A percentile compares a stretch with the other conserved stretches of the same genome.
phyloP scores from a whole-genome alignment of 2,329 filamentous ascomycete species.

The Coniochaeta ligniaria region DNA sequence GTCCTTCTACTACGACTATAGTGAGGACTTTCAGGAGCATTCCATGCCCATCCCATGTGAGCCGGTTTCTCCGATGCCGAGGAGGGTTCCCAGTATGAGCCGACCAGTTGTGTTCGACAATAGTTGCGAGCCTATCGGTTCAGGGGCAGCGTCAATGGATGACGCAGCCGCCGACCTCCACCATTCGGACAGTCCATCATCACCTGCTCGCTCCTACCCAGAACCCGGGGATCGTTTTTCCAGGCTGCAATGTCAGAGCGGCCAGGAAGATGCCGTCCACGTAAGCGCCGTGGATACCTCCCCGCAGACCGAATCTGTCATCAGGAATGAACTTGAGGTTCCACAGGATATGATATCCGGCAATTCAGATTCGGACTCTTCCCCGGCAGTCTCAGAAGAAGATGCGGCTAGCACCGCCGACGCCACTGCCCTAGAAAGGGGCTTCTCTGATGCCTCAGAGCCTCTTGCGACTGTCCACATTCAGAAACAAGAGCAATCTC shows the following conservation, averaged over 20 bases:
- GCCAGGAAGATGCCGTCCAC: not conserved
- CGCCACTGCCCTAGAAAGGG: not conserved
- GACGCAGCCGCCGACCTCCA: not conserved
- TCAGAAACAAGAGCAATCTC: not conserved
- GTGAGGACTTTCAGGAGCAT: constrained; percentile 36
- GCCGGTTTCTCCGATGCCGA: constrained; percentile 22
- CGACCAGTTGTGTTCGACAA: constrained; percentile 8
- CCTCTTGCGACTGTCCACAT: not conserved
- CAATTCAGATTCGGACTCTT: not conserved
- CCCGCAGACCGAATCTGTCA: not conserved
- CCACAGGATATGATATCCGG: not conserved
- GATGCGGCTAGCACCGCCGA: not conserved
- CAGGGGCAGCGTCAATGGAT: not conserved
- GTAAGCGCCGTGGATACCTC: not conserved
- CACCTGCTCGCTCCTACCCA: not conserved
- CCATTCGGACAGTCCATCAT: not conserved
- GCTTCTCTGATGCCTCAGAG: not conserved
- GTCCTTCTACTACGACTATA: constrained; percentile 46
- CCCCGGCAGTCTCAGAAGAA: not conserved
- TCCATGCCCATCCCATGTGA: constrained; percentile 4
- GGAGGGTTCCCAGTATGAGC: constrained; percentile 6
- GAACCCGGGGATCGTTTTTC: not conserved
- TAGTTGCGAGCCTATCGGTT: constrained; percentile 2
- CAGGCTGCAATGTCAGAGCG: not conserved
- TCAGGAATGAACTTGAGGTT: not conserved